These are phyloP conservation scores for Ogataea ramenticola DNA, from an alignment of 805 yeast genomes.

Conservation along the genomic window DNA sequence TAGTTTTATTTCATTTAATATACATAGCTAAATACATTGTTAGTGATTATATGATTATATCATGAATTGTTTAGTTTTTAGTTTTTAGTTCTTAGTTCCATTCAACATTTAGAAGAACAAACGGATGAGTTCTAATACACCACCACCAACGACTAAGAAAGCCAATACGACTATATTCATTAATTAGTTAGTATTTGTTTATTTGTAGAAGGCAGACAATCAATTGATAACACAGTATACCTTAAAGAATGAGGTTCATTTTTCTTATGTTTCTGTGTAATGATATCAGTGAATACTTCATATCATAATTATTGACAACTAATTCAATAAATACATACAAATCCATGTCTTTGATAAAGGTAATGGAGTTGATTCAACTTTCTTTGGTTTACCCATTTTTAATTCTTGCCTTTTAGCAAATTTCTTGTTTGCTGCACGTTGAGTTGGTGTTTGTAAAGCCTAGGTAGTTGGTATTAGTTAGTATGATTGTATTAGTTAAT, in stretches of 20 bases:
- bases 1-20: too few species aligned
- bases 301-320: too few species aligned
- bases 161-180: conserved; percentile 27
- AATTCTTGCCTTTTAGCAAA: conserved; percentile 68
- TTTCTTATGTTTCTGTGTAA: too few species aligned
- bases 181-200: background rate
- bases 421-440: conserved; percentile 80
- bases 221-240: too few species aligned
- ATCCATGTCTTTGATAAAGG: conserved; percentile 66
- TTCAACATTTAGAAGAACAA: background rate
- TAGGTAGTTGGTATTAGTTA: conserved; percentile 3
- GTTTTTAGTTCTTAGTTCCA: too few species aligned
- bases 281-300: too few species aligned
- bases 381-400: conserved; percentile 68
- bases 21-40: too few species aligned
- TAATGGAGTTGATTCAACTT: conserved; percentile 28
- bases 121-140: conserved; percentile 60
- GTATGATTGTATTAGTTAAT: background rate
- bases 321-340: conserved; percentile 29
- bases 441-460: conserved; percentile 82
- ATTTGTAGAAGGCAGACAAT: too few species aligned
- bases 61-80: too few species aligned
- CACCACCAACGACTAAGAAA: conserved; percentile 78
- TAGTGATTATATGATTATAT: too few species aligned
- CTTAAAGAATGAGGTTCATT: too few species aligned